These are phyloP conservation scores for Striga hermonthica DNA, from an alignment of 305 asterid genomes.

Conservation along the genomic window DNA sequence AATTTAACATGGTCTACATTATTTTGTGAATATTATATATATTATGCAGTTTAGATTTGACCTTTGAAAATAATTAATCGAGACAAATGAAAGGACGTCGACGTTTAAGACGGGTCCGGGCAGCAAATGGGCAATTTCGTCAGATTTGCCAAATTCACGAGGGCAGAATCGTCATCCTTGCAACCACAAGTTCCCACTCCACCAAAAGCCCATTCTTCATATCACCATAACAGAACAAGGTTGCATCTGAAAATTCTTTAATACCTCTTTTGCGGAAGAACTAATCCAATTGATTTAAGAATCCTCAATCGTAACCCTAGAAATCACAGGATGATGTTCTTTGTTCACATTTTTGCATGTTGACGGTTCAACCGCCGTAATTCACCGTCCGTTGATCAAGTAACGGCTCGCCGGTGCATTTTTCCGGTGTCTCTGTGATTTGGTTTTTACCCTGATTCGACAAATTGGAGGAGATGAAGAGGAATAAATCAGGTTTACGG, in stretches of 20 bases:
- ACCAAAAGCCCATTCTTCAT: slow-evolving; percentile 34
- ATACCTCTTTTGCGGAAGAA: slow-evolving; percentile 19
- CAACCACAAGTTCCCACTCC: slow-evolving; percentile 38
- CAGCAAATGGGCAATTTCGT: slow-evolving; percentile 35
- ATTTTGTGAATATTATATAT: slow-evolving; percentile 9
- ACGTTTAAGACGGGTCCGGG: slow-evolving; percentile 38
- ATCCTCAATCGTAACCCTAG: slow-evolving; percentile 20
- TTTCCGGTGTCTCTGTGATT: slow-evolving; percentile 27
- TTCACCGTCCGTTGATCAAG: slow-evolving; percentile 34
- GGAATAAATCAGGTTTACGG: slow-evolving; percentile 27
- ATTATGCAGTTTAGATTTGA: not conserved
- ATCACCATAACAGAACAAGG: slow-evolving; percentile 17
- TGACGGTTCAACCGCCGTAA: slow-evolving; percentile 29
- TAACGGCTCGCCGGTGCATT: slow-evolving; percentile 34
- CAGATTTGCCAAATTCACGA: slow-evolving; percentile 21
- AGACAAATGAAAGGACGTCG: slow-evolving; percentile 33
- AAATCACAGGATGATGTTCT: slow-evolving; percentile 22
- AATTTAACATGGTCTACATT: slow-evolving; percentile 30
- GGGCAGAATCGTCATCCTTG: slow-evolving; percentile 48
- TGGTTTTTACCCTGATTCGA: slow-evolving; percentile 26
- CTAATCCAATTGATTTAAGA: slow-evolving; percentile 9
- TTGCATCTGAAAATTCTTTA: slow-evolving; percentile 9
- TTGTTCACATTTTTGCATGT: slow-evolving; percentile 1
- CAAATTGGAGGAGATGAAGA: slow-evolving; percentile 27
- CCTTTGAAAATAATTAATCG: slow-evolving; percentile 2